These are phyloP conservation scores for Saccharomyces uvarum DNA, from an alignment of 1,139 yeast species.

Conservation along the genomic window DNA sequence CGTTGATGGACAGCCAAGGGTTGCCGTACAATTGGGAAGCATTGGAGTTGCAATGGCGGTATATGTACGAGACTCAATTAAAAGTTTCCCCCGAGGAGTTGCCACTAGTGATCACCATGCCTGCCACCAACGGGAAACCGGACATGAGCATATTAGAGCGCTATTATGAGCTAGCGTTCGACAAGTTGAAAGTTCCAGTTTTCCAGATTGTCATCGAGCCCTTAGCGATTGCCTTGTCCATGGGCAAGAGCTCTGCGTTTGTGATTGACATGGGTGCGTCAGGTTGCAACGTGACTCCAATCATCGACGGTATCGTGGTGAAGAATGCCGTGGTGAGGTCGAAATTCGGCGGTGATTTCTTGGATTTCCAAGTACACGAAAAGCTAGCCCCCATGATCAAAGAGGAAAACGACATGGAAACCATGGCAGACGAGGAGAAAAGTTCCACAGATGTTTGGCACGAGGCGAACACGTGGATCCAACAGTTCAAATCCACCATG, in stretches of 20 bases:
- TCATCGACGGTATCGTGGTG: conserved; percentile 61
- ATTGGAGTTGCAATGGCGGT: conserved; percentile 50
- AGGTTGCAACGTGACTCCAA: conserved; percentile 57
- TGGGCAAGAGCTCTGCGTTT: conserved; percentile 60
- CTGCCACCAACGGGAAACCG: conserved; percentile 49
- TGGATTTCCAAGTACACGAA: conserved; percentile 43
- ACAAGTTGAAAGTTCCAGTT: conserved; percentile 55
- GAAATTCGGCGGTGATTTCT: conserved; percentile 63
- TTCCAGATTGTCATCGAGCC: conserved; percentile 66
- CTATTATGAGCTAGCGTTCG: conserved; percentile 58
- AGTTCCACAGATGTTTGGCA: conserved; percentile 20
- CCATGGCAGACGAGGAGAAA: neutral
- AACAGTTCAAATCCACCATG: conserved; percentile 26
- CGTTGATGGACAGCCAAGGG: conserved; percentile 54
- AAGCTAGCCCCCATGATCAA: conserved; percentile 25
- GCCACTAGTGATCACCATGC: conserved; percentile 57
- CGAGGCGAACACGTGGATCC: conserved; percentile 27
- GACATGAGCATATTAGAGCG: conserved; percentile 23
- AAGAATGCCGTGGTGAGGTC: conserved; percentile 53
- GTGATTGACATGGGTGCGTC: conserved; percentile 64
- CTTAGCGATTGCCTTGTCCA: conserved; percentile 58
- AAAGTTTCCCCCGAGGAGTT: conserved; percentile 44
- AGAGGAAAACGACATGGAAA: neutral
- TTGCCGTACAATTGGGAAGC: conserved; percentile 59
- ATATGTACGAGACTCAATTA: conserved; percentile 44